These are phyloP conservation scores for Ulota crispa DNA, from an alignment of 225 moss, liverwort and hornwort genomes.

Conservation along the genomic window DNA sequence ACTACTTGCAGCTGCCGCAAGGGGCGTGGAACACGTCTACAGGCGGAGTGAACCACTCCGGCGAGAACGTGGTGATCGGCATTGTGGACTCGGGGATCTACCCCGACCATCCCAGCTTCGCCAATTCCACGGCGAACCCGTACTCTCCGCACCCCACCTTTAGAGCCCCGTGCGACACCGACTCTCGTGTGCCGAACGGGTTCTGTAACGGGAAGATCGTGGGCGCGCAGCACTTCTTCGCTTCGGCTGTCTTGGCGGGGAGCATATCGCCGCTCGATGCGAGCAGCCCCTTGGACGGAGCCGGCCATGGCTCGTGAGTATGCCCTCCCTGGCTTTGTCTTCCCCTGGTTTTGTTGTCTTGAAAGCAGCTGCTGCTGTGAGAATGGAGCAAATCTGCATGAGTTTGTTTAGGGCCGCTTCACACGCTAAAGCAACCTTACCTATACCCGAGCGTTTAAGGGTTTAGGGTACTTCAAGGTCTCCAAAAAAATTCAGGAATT, in stretches of 20 bases:
- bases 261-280: slow-evolving; percentile 29
- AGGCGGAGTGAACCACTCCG: slow-evolving; percentile 33
- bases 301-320: slow-evolving; percentile 60
- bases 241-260: background rate
- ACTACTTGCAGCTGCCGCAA: slow-evolving; percentile 38
- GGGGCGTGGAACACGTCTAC: slow-evolving; percentile 39
- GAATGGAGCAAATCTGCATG: background rate
- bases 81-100: slow-evolving; percentile 52
- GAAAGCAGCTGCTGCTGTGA: background rate
- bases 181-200: slow-evolving; percentile 34
- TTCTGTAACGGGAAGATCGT: slow-evolving; percentile 61
- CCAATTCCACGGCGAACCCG: slow-evolving; percentile 26
- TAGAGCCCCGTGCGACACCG: slow-evolving; percentile 22
- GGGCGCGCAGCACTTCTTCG: slow-evolving; percentile 50
- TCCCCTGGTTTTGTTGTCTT: background rate
- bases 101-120: slow-evolving; percentile 54
- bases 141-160: slow-evolving; percentile 23
- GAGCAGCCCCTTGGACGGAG: slow-evolving; percentile 39
- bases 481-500: no score
- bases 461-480: no score
- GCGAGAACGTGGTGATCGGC: slow-evolving; percentile 52
- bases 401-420: no score
- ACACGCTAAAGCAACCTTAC: no score
- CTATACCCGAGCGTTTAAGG: no score
- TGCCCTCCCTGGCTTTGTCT: background rate